These are phyloP conservation scores for Rhizophagus clarus DNA, from an alignment of 192 early-diverging fungal genomes.

Conservation along the genomic window DNA sequence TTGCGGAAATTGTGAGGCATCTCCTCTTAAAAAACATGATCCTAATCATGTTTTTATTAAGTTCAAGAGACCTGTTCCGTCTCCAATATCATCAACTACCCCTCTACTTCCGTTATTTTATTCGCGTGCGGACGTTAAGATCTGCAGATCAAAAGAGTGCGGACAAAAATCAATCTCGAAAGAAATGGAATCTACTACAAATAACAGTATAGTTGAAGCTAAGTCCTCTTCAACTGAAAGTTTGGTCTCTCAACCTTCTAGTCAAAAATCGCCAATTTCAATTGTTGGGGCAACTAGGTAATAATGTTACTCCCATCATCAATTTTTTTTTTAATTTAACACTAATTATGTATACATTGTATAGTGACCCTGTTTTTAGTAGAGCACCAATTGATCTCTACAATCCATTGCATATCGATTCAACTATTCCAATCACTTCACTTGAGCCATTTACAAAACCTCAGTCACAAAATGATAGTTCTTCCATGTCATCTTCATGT, in stretches of 20 bases:
- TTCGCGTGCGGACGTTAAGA: constrained; percentile 6
- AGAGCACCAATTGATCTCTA: background rate
- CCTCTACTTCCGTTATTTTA: constrained; percentile 47
- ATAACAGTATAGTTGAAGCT: background rate
- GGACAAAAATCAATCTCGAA: background rate
- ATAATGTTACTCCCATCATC: background rate
- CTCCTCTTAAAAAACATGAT: constrained; percentile 40
- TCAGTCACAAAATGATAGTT: background rate
- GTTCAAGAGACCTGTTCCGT: constrained; percentile 41
- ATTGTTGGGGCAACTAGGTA: background rate
- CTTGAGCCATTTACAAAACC: background rate
- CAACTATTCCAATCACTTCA: background rate
- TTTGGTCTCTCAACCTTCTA: too few species aligned
- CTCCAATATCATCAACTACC: constrained; percentile 3
- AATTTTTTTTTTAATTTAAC: background rate
- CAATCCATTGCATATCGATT: background rate
- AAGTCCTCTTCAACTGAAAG: background rate
- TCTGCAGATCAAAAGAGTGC: constrained; percentile 26
- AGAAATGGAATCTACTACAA: background rate
- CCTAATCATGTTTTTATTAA: constrained; percentile 52
- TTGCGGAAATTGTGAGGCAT: constrained; percentile 61
- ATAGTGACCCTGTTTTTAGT: background rate
- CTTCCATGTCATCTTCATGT: too few species aligned
- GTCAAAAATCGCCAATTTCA: background rate
- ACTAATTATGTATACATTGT: background rate